phyloP scores from a whole-genome alignment of 2,329 filamentous ascomycete species.

The Sarocladium oryzae region DNA sequence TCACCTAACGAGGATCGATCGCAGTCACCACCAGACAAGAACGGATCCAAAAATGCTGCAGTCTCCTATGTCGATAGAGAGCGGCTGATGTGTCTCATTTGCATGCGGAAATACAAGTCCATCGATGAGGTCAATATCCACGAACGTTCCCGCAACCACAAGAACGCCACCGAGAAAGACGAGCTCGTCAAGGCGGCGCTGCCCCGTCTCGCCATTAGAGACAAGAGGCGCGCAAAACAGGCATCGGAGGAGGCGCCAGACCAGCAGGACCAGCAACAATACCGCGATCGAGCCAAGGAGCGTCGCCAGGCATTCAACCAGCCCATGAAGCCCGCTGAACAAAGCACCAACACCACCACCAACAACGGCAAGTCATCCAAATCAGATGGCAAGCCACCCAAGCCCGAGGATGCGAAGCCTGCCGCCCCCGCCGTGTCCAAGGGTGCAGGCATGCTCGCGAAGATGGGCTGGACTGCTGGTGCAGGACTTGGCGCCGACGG shows the following conservation, averaged over 20 bases:
- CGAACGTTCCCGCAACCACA: conserved; percentile 36
- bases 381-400: conserved; percentile 2
- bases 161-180: conserved; percentile 31
- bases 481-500: conserved; percentile 58
- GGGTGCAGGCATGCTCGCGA: conserved; percentile 60
- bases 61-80: conserved; percentile 54
- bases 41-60: conserved; percentile 10
- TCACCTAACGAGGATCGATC: not conserved
- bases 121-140: conserved; percentile 35
- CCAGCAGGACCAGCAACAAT: conserved; percentile 35
- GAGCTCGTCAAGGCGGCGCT: conserved; percentile 43
- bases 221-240: conserved; percentile 30
- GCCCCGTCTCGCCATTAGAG: conserved; percentile 30
- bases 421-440: conserved; percentile 37
- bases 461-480: conserved; percentile 66
- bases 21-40: not conserved
- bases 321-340: conserved; percentile 43
- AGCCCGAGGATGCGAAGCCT: conserved; percentile 29
- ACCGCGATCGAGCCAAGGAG: conserved; percentile 63
- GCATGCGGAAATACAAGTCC: conserved; percentile 41
- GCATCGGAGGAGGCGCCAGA: conserved; percentile 17
- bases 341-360: not conserved
- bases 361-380: not conserved
- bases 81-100: conserved; percentile 38
- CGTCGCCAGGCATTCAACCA: conserved; percentile 57